Evolutionary conservation across 371 early-diverging fungal genomes (phyloP).

Genomic region (Funneliformis caledonium): DNA sequence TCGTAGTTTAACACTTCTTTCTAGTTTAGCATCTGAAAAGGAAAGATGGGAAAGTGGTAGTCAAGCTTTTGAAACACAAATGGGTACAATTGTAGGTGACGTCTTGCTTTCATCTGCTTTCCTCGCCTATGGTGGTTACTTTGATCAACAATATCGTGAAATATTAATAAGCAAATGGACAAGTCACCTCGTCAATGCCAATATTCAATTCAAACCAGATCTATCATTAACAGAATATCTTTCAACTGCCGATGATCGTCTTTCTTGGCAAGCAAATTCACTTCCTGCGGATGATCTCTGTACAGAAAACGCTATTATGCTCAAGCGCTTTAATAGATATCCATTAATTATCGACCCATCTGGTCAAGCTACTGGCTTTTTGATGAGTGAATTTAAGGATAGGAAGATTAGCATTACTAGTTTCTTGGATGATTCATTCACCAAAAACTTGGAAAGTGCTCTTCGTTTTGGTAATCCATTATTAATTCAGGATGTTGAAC

Average conservation of each 20-base stretch:
- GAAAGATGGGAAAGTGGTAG: conserved; percentile 93
- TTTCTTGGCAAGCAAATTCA: conserved; percentile 87
- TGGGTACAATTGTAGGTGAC: conserved; percentile 98
- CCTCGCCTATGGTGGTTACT: conserved; percentile 96
- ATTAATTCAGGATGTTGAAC: conserved; percentile 96
- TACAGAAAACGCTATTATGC: conserved; percentile 97
- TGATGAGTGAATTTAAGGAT: conserved; percentile 85
- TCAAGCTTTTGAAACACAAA: conserved; percentile 91
- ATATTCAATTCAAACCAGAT: conserved; percentile 81
- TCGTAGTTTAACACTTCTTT: conserved; percentile 88
- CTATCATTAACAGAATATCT: conserved; percentile 91
- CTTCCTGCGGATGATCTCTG: conserved; percentile 93
- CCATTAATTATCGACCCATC: conserved; percentile 98
- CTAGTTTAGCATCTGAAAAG: conserved; percentile 91
- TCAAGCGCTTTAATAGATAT: conserved; percentile 92
- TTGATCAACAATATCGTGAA: conserved; percentile 95
- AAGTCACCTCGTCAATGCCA: conserved; percentile 72
- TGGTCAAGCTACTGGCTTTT: conserved; percentile 90
- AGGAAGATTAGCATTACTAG: conserved; percentile 93
- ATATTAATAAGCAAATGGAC: conserved; percentile 81
- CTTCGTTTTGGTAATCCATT: conserved; percentile 98
- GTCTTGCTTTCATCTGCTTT: conserved; percentile 93
- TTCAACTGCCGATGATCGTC: conserved; percentile 91
- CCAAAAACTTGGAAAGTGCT: conserved; percentile 96
- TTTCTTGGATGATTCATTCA: conserved; percentile 96